A percentile compares a stretch with the other conserved stretches of the same genome.
phyloP scores from a whole-genome alignment of 1,284 basidiomycete genomes.

The Ustilago bromivora region DNA sequence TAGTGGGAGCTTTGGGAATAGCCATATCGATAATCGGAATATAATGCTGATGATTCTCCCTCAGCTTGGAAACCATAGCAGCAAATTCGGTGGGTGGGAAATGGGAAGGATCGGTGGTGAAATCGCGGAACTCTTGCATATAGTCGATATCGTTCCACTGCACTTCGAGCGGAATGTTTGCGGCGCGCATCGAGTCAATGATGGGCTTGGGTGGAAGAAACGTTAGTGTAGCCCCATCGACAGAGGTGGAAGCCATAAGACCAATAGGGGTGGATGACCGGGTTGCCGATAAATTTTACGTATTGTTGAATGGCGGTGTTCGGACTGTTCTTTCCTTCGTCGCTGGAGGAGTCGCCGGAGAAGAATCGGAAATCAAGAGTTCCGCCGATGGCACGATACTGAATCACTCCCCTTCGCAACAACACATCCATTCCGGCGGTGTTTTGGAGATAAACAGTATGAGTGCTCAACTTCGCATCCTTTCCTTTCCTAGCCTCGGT shows the following conservation, averaged over 20 bases:
- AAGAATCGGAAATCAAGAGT: constrained; percentile 61
- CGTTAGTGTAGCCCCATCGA: constrained; percentile 57
- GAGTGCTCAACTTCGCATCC: constrained; percentile 38
- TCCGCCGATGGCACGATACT: constrained; percentile 60
- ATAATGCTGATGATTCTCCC: constrained; percentile 70
- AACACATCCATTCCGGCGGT: constrained; percentile 58
- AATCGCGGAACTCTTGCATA: constrained; percentile 76
- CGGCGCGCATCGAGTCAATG: constrained; percentile 43
- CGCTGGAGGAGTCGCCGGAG: constrained; percentile 26
- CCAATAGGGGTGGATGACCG: constrained; percentile 53
- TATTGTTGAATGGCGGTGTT: constrained; percentile 58
- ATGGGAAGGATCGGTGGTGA: constrained; percentile 77
- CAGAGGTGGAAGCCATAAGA: constrained; percentile 60
- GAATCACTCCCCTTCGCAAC: constrained; percentile 45
- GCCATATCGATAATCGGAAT: constrained; percentile 71
- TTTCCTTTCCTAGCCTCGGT: constrained; percentile 76
- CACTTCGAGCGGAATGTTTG: constrained; percentile 77
- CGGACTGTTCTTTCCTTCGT: constrained; percentile 33
- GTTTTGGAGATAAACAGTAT: constrained; percentile 48
- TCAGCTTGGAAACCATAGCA: constrained; percentile 77
- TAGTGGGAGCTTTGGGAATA: constrained; percentile 69
- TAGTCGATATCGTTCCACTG: constrained; percentile 85
- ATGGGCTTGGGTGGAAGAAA: constrained; percentile 43
- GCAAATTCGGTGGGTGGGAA: constrained; percentile 76
- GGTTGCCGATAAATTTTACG: constrained; percentile 53